phyloP scores from a whole-genome alignment of 2,329 filamentous ascomycete species.

The Pseudonectria buxi region DNA sequence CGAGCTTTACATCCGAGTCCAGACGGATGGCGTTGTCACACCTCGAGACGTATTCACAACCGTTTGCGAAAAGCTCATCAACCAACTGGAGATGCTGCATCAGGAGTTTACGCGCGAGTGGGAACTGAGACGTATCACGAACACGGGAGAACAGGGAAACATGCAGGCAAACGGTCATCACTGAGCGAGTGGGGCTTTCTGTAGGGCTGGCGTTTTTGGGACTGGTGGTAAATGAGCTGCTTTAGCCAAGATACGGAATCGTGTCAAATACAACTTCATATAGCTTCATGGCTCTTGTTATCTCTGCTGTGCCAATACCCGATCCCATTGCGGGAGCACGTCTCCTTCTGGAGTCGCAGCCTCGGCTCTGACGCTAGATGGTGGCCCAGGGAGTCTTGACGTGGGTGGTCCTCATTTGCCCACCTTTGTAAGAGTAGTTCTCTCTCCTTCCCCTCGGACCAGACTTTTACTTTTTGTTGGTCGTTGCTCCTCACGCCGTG shows the following conservation, averaged over 20 bases:
- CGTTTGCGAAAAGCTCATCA: conserved; percentile 75
- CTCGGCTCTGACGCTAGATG: too few species aligned
- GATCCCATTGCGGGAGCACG: too few species aligned
- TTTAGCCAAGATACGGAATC: conserved; percentile 12
- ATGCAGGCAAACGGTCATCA: conserved; percentile 24
- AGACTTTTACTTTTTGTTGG: conserved; percentile 3
- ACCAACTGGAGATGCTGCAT: conserved; percentile 70
- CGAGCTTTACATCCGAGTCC: conserved; percentile 66
- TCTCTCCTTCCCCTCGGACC: conserved; percentile 4
- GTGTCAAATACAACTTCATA: conserved; percentile 12
- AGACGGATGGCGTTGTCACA: conserved; percentile 81
- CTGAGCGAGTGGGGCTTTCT: conserved; percentile 12
- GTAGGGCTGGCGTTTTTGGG: conserved; percentile 20
- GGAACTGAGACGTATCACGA: conserved; percentile 80
- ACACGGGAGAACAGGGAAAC: conserved; percentile 51
- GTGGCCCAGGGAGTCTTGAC: too few species aligned
- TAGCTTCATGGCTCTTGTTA: too few species aligned
- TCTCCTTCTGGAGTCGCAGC: too few species aligned
- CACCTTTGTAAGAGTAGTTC: too few species aligned
- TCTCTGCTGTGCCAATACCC: too few species aligned
- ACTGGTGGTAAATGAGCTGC: conserved; percentile 17
- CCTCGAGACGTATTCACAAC: conserved; percentile 84
- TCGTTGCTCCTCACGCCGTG: conserved; percentile 11
- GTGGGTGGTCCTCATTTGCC: too few species aligned
- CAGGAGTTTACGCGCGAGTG: conserved; percentile 90